phyloP scores from a whole-genome alignment of 805 yeast genomes.

The Metschnikowia drakensbergensis region DNA sequence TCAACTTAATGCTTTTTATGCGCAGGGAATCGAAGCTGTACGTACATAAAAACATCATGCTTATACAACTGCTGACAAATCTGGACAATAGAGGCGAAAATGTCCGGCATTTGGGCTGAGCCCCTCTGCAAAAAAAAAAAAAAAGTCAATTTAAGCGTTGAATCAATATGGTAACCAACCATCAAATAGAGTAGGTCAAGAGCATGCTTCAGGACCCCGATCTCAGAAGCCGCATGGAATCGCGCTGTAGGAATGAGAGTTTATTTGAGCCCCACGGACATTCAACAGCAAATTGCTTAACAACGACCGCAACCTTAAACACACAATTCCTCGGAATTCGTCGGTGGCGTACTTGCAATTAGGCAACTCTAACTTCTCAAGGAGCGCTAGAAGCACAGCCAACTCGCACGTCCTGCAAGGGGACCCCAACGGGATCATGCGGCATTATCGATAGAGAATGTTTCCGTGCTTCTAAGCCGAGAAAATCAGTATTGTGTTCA shows the following conservation, averaged over 20 bases:
- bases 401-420: background rate
- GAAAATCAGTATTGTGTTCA: background rate
- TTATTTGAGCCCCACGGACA: background rate
- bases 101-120: background rate
- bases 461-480: constrained; percentile 3
- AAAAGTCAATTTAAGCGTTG: background rate
- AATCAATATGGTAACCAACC: background rate
- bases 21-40: background rate
- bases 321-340: background rate
- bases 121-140: background rate
- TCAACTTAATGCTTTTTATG: background rate
- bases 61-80: background rate
- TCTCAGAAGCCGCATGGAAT: background rate
- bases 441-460: background rate
- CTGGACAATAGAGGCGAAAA: background rate
- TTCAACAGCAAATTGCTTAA: background rate
- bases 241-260: background rate
- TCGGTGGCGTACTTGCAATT: no score
- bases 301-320: background rate
- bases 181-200: background rate
- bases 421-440: constrained; percentile 2
- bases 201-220: no score
- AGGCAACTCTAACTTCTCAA: no score
- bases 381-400: background rate
- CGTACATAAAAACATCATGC: background rate